Evolutionary conservation across 2,329 filamentous ascomycete genomes (phyloP), one percentile per base, ranked within the genome.

Genomic region (Zopfia rhizophila): DNA sequence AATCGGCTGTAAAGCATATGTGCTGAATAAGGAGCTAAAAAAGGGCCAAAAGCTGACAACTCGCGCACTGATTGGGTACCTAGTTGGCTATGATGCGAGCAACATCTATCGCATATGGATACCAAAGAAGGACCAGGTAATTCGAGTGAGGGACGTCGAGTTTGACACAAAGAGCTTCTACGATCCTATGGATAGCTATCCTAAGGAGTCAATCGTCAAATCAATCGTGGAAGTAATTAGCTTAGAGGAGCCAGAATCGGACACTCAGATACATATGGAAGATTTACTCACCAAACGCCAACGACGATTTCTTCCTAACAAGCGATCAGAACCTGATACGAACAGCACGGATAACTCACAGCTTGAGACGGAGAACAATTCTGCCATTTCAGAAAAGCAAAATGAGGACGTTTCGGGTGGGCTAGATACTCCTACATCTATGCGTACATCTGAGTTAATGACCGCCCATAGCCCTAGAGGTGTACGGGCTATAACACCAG

Each of bases 71-170:
- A 42, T 60, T 30, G 44, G 54, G 3, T 50, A 61, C 13, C 40
- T 61, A 3, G 48, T 59, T 35, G 38, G 51, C 30, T 58, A 59
- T 17, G 25, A 61, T 32, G 36, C 41, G 1, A 50, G 38, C 2
- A 59, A 61, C 31, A 56, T 61, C 21, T 59, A 37, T 37, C 21
- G 29, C 3, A 45, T 59, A 19, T 56, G 13, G 48, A 19, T 46
- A 12, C 52, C 37, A 36, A 39, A 12, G 3, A 30, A 13, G 11
- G 29, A 51, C 17, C n/a, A 28, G 7, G 38, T 50, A 13, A 43
- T 53, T 10, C 37, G 41, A 3, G 21, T 35, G 10, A 12, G 50
- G 7, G 46, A 53, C 14, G 46, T 50, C 21, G 42, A 18, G 3
- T 51, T 51, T 30, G 11, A 49, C n/a, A 12, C 28, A 14, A 29